Conservation (phyloP, 129 eudicot species). For the Cynara cardunculus region DNA sequence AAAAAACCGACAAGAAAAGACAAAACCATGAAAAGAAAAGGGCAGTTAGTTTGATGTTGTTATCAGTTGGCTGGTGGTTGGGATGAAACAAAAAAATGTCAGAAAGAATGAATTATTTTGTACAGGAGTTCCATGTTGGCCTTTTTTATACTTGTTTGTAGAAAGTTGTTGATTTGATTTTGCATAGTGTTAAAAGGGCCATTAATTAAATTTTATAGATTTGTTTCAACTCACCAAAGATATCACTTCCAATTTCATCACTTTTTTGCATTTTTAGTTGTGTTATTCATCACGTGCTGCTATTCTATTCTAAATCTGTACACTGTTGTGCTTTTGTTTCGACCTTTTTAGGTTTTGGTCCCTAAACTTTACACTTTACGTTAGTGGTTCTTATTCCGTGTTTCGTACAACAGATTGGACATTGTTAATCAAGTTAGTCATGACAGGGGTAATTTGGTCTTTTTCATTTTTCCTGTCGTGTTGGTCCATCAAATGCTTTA, state of each 20-base stretch:
- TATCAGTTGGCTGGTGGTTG: slow-evolving; percentile 20
- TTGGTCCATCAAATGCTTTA: too few relatives aligned
- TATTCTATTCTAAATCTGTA: background rate
- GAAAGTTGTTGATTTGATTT: slow-evolving; percentile 33
- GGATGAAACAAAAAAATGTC: slow-evolving; percentile 21
- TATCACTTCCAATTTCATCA: slow-evolving; percentile 1
- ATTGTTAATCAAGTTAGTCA: too few relatives aligned
- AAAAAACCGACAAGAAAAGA: slow-evolving; percentile 26
- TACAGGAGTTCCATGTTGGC: slow-evolving; percentile 36
- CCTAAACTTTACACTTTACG: background rate
- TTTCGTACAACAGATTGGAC: background rate
- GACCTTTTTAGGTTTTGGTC: background rate
- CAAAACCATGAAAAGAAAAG: slow-evolving; percentile 22
- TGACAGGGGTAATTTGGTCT: background rate
- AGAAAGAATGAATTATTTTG: slow-evolving; percentile 40
- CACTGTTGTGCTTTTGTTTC: background rate
- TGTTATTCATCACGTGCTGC: background rate
- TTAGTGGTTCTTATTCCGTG: background rate
- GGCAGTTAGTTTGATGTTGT: slow-evolving; percentile 2
- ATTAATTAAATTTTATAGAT: slow-evolving; percentile 10
- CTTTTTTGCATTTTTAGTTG: background rate
- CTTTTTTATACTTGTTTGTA: slow-evolving; percentile 31
- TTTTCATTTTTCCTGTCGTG: too few relatives aligned
- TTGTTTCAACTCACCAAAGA: slow-evolving; percentile 6
- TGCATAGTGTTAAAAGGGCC: slow-evolving; percentile 13